Evolutionary conservation across 257 asterid genomes (phyloP).

Genomic region (Eustoma russellianum): DNA sequence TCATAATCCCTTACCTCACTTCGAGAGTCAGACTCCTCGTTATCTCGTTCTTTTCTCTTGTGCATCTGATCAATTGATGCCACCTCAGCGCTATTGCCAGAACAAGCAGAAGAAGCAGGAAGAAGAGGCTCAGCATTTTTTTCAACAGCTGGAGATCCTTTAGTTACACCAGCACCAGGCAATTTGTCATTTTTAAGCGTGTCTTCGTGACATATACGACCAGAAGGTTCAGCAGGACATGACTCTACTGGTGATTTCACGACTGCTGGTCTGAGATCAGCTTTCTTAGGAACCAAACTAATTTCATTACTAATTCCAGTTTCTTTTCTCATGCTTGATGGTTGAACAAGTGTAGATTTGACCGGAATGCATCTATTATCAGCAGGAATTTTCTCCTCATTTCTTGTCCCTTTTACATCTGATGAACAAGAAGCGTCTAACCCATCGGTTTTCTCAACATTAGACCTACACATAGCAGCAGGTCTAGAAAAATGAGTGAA

Average conservation of each 20-base stretch:
- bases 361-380: constrained; percentile 16
- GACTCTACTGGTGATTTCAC: constrained; percentile 24
- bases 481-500: constrained; percentile 74
- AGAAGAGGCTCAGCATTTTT: constrained; percentile 45
- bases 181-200: constrained; percentile 29
- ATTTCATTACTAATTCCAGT: constrained; percentile 20
- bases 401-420: constrained; percentile 19
- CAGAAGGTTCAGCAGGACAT: constrained; percentile 17
- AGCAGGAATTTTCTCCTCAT: constrained; percentile 27
- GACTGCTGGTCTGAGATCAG: constrained; percentile 17
- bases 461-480: constrained; percentile 33
- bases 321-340: constrained; percentile 21
- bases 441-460: constrained; percentile 27
- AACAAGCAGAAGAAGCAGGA: constrained; percentile 87
- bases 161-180: constrained; percentile 14
- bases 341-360: constrained; percentile 21
- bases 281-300: constrained; percentile 10
- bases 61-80: constrained; percentile 58
- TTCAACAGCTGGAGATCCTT: constrained; percentile 36
- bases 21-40: constrained; percentile 56
- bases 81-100: constrained; percentile 69
- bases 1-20: constrained; percentile 94
- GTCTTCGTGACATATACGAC: constrained; percentile 26
- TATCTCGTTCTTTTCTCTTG: constrained; percentile 53
- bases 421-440: constrained; percentile 29